Percentiles rank a stretch among this genome's conserved stretches.
phyloP scores from a whole-genome alignment of 139 green algal species.

The Chlorokybus atmophyticus region DNA sequence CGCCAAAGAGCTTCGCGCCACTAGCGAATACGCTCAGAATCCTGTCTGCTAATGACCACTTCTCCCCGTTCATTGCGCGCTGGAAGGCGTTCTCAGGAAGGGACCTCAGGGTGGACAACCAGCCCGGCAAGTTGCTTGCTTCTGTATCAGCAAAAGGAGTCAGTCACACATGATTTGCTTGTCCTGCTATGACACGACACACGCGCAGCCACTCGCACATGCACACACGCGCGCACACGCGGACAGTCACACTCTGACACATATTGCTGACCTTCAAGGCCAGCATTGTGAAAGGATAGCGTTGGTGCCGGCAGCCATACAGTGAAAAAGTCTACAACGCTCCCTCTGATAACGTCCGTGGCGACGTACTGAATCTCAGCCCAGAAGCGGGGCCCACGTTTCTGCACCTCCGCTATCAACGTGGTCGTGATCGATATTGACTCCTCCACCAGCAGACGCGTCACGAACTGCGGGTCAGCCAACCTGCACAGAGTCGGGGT shows the following conservation, averaged over 20 bases:
- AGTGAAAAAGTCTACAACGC: conserved; percentile 30
- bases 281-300: conserved; percentile 14
- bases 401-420: conserved; percentile 20
- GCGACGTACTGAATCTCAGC: conserved; percentile 26
- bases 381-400: conserved; percentile 19
- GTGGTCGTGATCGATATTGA: conserved; percentile 28
- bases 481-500: conserved; percentile 4
- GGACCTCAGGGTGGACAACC: neutral
- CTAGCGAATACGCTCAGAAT: conserved; percentile 9
- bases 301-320: conserved; percentile 27
- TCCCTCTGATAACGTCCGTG: conserved; percentile 15
- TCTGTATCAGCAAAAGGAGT: too few relatives aligned
- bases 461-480: conserved; percentile 22
- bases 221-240: too few relatives aligned
- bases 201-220: too few relatives aligned
- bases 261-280: too few relatives aligned
- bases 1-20: conserved; percentile 20
- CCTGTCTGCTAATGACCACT: conserved; percentile 9
- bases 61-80: conserved; percentile 1
- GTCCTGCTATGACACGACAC: too few relatives aligned
- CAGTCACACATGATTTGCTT: too few relatives aligned
- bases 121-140: too few relatives aligned
- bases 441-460: conserved; percentile 24
- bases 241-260: neutral
- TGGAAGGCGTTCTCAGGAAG: conserved; percentile 29